Percentiles rank a stretch among this genome's conserved stretches.
Conservation (phyloP, 495 filamentous ascomycete genomes). For the Corynascus novoguineensis region DNA sequence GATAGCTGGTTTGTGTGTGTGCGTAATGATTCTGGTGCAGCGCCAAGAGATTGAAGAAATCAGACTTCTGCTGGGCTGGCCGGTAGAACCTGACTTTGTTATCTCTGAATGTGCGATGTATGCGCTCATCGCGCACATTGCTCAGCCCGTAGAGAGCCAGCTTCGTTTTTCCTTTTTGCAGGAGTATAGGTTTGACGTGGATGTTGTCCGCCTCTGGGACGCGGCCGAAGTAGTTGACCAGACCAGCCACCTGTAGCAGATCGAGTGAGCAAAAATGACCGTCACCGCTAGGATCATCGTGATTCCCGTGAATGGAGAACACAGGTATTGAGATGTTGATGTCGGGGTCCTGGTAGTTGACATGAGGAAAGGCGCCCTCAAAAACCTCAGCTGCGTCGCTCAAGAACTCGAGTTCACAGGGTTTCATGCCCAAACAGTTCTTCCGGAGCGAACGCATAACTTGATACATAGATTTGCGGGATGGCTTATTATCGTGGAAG, state of each 20-base stretch:
- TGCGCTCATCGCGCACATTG: slow-evolving; percentile 91
- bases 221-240: slow-evolving; percentile 94
- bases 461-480: slow-evolving; percentile 92
- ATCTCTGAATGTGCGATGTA: slow-evolving; percentile 89
- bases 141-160: slow-evolving; percentile 92
- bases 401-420: slow-evolving; percentile 91
- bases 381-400: slow-evolving; percentile 89
- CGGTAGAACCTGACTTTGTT: slow-evolving; percentile 90
- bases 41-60: slow-evolving; percentile 96
- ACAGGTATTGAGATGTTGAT: slow-evolving; percentile 97
- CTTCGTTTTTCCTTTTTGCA: slow-evolving; percentile 93
- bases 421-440: slow-evolving; percentile 91
- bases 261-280: slow-evolving; percentile 87
- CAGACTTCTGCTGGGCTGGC: slow-evolving; percentile 71
- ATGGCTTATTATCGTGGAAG: slow-evolving; percentile 98
- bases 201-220: slow-evolving; percentile 91
- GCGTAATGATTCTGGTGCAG: slow-evolving; percentile 97
- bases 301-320: slow-evolving; percentile 98
- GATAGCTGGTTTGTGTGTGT: slow-evolving; percentile 80
- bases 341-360: slow-evolving; percentile 96
- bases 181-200: slow-evolving; percentile 77
- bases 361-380: slow-evolving; percentile 76
- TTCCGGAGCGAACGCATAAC: slow-evolving; percentile 89
- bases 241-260: slow-evolving; percentile 79
- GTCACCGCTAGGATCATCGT: slow-evolving; percentile 94